Base-by-base conservation (phyloP, 768 basidiomycete species). In the Infundibulicybe gibba region DNA sequence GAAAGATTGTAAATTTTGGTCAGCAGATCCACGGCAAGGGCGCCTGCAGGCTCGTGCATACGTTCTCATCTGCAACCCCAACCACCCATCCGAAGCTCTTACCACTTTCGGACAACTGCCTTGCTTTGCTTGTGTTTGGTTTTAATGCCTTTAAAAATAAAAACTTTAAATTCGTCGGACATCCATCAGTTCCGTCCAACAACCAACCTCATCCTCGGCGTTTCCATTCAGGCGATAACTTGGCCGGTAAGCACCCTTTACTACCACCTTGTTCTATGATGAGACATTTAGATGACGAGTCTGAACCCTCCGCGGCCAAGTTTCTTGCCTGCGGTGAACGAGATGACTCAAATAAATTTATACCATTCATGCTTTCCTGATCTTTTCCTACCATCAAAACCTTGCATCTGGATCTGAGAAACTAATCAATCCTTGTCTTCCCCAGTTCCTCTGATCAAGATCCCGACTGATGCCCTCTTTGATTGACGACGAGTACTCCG, bases 341-440 rank as follows among this genome's bases (percentile, higher is more conserved):
- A 85, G 89, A 90, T 79, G 88, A 90, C 57, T 70, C 71, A 49
- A 64, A 67, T 61, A 66, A 69, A 65, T 61, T 59, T 73, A 71
- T 87, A 87, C 90, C 89, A 92, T 93, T 93, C 90, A 93, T 92
- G 90, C 89, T 74, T 85, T 74, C 70, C 90, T 92, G 90, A 91
- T 68, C 58, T 59, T 52, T 49, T 49, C 48, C 44, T 44, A n/a
- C 44, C 50, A 41, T 50, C 46, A 8, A 25, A 25, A 25, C 25
- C 25, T 25, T 25, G 25, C 25, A 25, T 43, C 40, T 48, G 40
- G n/a, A 52, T 54, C 46, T 49, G 47, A 50, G 84, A 25, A 52
- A 44, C 53, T 56, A 49, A 60, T 51, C 43, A 32, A 43, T 37
- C 39, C 41, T 37, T 39, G 40, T 46, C 53, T 54, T 45, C 47